These are phyloP conservation scores for Metrosideros polymorpha DNA, from an alignment of 441 rosid species.

Conservation along the genomic window DNA sequence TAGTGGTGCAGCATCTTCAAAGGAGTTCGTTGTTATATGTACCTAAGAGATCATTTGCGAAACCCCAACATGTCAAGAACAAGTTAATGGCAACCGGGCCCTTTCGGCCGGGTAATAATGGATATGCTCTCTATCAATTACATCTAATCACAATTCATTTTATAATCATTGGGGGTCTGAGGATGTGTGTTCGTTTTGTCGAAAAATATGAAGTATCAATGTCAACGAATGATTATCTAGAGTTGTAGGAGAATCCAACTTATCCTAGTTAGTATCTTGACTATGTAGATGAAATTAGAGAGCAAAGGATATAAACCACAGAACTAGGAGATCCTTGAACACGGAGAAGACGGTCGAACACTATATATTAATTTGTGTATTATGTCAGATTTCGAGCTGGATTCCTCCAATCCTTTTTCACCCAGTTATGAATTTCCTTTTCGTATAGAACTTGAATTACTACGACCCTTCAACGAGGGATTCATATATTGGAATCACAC, in stretches of 20 bases:
- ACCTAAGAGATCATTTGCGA: not conserved
- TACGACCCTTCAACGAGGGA: not conserved
- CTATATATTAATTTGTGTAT: not conserved
- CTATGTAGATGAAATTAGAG: not conserved
- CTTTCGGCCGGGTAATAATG: not conserved
- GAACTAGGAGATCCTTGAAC: not conserved
- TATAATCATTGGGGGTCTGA: not conserved
- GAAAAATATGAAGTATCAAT: not conserved
- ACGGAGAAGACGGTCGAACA: not conserved
- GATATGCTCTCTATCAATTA: not conserved
- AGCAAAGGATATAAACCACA: not conserved
- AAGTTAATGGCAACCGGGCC: not conserved
- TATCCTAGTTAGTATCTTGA: not conserved
- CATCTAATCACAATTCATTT: not conserved
- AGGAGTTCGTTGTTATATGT: not conserved
- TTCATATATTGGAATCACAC: not conserved
- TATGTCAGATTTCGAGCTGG: not conserved
- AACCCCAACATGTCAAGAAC: not conserved
- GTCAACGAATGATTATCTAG: not conserved
- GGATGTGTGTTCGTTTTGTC: not conserved
- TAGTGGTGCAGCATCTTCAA: not conserved
- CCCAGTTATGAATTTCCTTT: not conserved
- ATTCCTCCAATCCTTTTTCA: not conserved
- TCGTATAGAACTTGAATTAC: not conserved
- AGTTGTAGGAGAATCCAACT: not conserved